Evolutionary conservation across 176 grass and related monocot genomes (phyloP).

Genomic region (Oryza brachyantha): DNA sequence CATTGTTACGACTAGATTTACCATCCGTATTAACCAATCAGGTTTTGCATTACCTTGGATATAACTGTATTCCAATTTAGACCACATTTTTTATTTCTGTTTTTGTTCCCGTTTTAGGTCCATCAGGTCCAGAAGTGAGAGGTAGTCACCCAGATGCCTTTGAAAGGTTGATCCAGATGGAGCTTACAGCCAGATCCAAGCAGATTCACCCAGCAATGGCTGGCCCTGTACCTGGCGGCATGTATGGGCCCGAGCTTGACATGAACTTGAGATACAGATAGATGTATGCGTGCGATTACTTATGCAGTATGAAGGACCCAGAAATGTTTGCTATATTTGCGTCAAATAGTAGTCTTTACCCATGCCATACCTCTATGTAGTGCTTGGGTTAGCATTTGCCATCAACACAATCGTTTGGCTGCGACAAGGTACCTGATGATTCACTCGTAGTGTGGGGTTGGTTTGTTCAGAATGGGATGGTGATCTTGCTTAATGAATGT

Average conservation of each 20-base stretch:
- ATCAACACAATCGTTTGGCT: background rate
- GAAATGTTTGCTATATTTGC: slow-evolving; percentile 30
- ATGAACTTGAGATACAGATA: slow-evolving; percentile 73
- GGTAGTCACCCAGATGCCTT: slow-evolving; percentile 58
- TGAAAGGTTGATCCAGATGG: slow-evolving; percentile 81
- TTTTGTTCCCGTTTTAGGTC: slow-evolving; percentile 25
- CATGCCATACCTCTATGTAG: slow-evolving; percentile 17
- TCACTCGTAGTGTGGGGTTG: background rate
- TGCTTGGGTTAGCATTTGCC: slow-evolving; percentile 30
- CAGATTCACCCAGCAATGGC: slow-evolving; percentile 59
- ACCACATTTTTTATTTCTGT: background rate
- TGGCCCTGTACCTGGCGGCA: slow-evolving; percentile 50
- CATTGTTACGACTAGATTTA: background rate
- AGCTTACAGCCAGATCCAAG: slow-evolving; percentile 71
- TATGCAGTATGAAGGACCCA: background rate
- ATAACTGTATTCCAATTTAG: background rate
- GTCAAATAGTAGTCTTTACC: background rate
- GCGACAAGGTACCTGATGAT: background rate
- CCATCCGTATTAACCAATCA: background rate
- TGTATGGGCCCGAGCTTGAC: slow-evolving; percentile 56
- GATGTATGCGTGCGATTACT: background rate
- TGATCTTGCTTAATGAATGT: background rate
- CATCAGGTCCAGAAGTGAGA: slow-evolving; percentile 37
- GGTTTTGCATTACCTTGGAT: background rate
- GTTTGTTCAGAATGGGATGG: slow-evolving; percentile 7